Conservation (phyloP, 2,329 filamentous ascomycete species). For the Lecanicillium sp. region DNA sequence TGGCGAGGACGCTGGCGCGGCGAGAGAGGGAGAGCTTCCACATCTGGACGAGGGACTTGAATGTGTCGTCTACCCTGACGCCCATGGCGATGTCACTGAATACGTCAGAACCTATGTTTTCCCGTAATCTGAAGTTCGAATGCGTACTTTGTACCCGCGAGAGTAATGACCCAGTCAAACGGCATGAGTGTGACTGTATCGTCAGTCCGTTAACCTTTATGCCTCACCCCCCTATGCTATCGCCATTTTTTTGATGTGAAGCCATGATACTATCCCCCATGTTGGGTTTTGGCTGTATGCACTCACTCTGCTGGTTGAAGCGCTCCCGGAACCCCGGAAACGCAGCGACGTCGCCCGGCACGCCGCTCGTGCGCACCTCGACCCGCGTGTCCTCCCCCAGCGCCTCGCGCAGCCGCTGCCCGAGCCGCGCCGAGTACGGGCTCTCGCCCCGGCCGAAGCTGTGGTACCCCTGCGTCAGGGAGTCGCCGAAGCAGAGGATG, state of each 20-base stretch:
- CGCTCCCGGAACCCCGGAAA: conserved; percentile 26
- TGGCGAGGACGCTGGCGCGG: conserved; percentile 52
- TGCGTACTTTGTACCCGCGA: conserved; percentile 57
- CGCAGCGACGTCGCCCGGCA: conserved; percentile 45
- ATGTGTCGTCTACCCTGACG: conserved; percentile 36
- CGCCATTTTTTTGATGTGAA: no score
- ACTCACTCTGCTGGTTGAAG: conserved; percentile 32
- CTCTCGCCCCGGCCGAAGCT: conserved; percentile 35
- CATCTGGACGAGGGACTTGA: conserved; percentile 39
- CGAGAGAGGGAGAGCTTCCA: conserved; percentile 46
- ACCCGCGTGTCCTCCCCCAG: conserved; percentile 37
- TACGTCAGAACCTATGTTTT: background rate
- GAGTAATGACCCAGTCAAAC: conserved; percentile 57
- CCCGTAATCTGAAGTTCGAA: background rate
- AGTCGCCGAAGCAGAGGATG: conserved; percentile 61
- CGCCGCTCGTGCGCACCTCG: conserved; percentile 42
- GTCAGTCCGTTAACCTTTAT: no score
- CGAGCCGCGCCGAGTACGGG: conserved; percentile 49
- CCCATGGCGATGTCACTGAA: conserved; percentile 45
- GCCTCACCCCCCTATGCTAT: no score
- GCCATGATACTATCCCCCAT: background rate
- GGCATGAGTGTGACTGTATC: background rate
- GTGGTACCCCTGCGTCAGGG: conserved; percentile 53
- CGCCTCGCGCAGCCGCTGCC: conserved; percentile 38
- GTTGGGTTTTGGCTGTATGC: background rate